These are phyloP conservation scores for Raddia distichophylla DNA, from an alignment of 176 grass and related monocot species.

Conservation along the genomic window DNA sequence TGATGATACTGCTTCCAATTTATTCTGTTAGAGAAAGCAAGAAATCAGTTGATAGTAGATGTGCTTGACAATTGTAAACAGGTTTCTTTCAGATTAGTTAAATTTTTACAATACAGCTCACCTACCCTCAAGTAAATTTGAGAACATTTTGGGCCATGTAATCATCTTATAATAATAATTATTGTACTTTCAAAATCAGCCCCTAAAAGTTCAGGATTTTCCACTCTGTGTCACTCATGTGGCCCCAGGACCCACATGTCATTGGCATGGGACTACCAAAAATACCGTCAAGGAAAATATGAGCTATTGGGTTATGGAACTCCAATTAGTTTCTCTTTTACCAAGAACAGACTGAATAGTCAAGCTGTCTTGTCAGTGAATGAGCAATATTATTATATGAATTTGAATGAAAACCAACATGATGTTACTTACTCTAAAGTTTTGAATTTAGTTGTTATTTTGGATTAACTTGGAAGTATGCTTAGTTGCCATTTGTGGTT, in stretches of 20 bases:
- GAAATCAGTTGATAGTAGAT: background rate
- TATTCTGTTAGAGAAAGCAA: constrained; percentile 1
- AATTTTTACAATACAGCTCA: background rate
- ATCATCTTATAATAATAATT: background rate
- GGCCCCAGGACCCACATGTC: no score
- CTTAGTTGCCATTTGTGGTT: constrained; percentile 28
- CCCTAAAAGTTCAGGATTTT: background rate
- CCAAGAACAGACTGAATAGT: background rate
- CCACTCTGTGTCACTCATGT: no score
- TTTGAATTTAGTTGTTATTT: background rate
- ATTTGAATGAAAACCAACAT: background rate
- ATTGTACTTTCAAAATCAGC: background rate
- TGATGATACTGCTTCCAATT: constrained; percentile 4
- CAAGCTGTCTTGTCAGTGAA: background rate
- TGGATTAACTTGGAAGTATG: background rate
- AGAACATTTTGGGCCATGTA: constrained; percentile 10
- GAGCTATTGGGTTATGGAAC: background rate
- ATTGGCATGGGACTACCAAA: background rate
- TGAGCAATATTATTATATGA: constrained; percentile 9
- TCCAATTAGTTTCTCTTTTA: constrained; percentile 3
- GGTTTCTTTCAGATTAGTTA: constrained; percentile 5
- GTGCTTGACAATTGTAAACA: background rate
- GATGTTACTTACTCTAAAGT: background rate
- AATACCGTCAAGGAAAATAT: background rate
- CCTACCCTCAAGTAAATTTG: constrained; percentile 6